Base-by-base conservation (phyloP, 2,329 filamentous ascomycete species). In the Penicillium rolfsii region DNA sequence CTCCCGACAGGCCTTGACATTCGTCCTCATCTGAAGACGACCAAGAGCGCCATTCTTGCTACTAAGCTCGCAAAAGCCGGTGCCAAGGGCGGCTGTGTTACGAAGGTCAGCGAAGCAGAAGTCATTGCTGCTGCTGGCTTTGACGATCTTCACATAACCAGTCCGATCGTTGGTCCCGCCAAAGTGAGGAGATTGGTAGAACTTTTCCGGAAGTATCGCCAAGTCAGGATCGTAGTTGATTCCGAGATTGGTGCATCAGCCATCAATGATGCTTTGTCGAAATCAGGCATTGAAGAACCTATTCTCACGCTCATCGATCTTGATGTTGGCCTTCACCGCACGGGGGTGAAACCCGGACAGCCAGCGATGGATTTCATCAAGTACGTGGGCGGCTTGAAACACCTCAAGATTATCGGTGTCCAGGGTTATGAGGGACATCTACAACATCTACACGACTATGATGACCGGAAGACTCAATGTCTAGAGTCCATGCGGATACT, bases 371-470 rank as follows among this genome's bases (percentile, higher is more conserved):
- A 68, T 1, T 75, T 84, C 14, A 81, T 81, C 14, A 60, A 61
- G 36, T 76, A 79, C 49, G 68, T 84, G 14, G 70, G 58, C 0
- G 64, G 62, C 5, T 64, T 80, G 33, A 68, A 71, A 58, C 72
- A 80, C 59, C 64, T 84, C 50, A 72, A 73, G 8, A 63, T 84
- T 61, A 79, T 83, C 43, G 82, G 82, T 1, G 76, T 84, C 0
- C 81, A 84, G 64, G 82, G 82, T 0, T 84, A 84, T 59, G 82
- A 84, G 66, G 82, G 82, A 1, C 82, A 84, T 70, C 63, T 84
- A 43, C 82, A 84, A 72, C 82, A 84, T 71, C 64, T 84, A 12
- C 81, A 83, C 64, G 73, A 76, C 36, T 62, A 65, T 1, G 78
- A 78, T 7, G 79, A 80, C 60, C 73, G 82, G 24, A 77, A 75